phyloP scores from a whole-genome alignment of 805 yeast species.

The Candida chauliodis region DNA sequence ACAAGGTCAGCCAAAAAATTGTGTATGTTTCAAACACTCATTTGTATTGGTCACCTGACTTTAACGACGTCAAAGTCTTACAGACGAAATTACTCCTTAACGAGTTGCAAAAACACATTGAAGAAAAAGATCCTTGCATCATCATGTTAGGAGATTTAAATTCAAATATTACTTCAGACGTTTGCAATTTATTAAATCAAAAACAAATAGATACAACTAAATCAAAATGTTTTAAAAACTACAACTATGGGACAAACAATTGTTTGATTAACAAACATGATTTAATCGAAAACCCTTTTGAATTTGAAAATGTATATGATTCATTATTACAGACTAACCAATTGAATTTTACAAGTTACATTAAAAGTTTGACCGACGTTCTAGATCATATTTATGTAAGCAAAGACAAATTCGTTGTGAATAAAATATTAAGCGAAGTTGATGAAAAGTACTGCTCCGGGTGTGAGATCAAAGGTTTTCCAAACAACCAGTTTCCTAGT shows the following conservation, averaged over 20 bases:
- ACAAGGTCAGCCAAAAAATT: conserved; percentile 33
- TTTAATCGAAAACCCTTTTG: conserved; percentile 15
- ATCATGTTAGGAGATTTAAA: conserved; percentile 58
- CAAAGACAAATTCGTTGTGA: conserved; percentile 32
- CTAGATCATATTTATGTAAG: conserved; percentile 61
- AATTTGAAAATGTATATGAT: conserved; percentile 15
- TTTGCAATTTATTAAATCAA: conserved; percentile 41
- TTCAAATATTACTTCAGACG: conserved; percentile 48
- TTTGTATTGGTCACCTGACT: conserved; percentile 52
- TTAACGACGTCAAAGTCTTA: conserved; percentile 50
- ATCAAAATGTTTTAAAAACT: conserved; percentile 12
- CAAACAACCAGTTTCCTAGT: conserved; percentile 58
- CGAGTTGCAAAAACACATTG: conserved; percentile 13
- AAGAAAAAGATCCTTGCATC: conserved; percentile 18
- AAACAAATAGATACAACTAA: conserved; percentile 12
- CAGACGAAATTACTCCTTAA: conserved; percentile 44
- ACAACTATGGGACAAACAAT: conserved; percentile 17
- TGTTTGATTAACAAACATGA: conserved; percentile 6
- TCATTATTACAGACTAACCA: conserved; percentile 13
- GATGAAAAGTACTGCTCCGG: conserved; percentile 27
- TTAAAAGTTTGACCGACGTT: conserved; percentile 47
- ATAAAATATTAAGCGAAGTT: conserved; percentile 51
- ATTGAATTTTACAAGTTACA: conserved; percentile 32
- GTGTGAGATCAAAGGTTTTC: conserved; percentile 39
- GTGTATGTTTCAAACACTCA: conserved; percentile 57